Conservation (phyloP, 768 basidiomycete genomes). For the Piloderma croceum region DNA sequence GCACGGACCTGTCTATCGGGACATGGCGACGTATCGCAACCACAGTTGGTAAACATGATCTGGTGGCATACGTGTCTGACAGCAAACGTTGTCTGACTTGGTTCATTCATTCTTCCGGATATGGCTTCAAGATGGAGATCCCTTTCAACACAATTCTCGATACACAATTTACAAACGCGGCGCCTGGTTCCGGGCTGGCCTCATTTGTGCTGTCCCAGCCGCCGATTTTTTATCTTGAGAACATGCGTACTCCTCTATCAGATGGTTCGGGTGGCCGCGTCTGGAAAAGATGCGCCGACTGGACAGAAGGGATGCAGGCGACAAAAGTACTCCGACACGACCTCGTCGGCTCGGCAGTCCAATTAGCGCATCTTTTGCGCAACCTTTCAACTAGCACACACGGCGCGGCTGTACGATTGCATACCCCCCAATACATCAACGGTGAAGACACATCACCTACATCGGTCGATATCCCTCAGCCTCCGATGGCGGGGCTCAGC, state of each 20-base stretch:
- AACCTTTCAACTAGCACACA: constrained; percentile 33
- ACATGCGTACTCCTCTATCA: constrained; percentile 25
- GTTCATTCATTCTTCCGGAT: constrained; percentile 71
- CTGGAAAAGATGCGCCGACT: constrained; percentile 68
- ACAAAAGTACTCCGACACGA: constrained; percentile 58
- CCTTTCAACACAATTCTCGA: constrained; percentile 60
- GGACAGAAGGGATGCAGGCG: constrained; percentile 73
- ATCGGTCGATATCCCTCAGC: constrained; percentile 36
- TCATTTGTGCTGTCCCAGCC: constrained; percentile 61
- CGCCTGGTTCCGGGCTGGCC: constrained; percentile 53
- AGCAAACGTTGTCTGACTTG: constrained; percentile 61
- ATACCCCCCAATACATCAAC: constrained; percentile 33
- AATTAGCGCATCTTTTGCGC: constrained; percentile 52
- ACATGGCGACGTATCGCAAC: constrained; percentile 72
- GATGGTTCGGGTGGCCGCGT: constrained; percentile 31
- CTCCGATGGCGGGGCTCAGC: constrained; percentile 30
- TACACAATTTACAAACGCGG: constrained; percentile 48
- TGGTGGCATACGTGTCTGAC: constrained; percentile 74
- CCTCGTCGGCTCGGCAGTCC: constrained; percentile 56
- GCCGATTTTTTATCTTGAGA: constrained; percentile 66
- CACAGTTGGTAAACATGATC: constrained; percentile 48
- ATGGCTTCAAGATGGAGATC: constrained; percentile 82
- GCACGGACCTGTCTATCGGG: constrained; percentile 68
- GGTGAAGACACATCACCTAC: constrained; percentile 24
- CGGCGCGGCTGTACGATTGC: constrained; percentile 31